A percentile compares a stretch with the other conserved stretches of the same genome.
Conservation (phyloP, 2,329 filamentous ascomycete genomes). For the Alternaria solani region DNA sequence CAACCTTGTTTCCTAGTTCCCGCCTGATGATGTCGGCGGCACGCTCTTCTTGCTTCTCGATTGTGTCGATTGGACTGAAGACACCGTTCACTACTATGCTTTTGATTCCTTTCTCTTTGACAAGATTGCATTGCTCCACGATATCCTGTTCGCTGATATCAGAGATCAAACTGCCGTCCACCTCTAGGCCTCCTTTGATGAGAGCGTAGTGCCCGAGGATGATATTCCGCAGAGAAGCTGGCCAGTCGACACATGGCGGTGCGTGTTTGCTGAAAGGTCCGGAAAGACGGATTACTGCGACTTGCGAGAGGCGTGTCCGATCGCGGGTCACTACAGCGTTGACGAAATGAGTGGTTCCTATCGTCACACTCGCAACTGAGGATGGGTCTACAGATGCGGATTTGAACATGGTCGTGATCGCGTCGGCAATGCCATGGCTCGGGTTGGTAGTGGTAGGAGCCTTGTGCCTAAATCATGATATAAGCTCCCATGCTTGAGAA, state of each 20-base stretch:
- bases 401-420: slow-evolving; percentile 49
- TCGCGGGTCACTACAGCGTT: slow-evolving; percentile 62
- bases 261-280: slow-evolving; percentile 59
- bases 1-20: slow-evolving; percentile 55
- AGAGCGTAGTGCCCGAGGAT: slow-evolving; percentile 57
- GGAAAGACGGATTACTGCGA: slow-evolving; percentile 62
- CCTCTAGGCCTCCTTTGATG: slow-evolving; percentile 59
- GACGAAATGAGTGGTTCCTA: slow-evolving; percentile 63
- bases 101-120: slow-evolving; percentile 55
- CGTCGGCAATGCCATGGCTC: slow-evolving; percentile 48
- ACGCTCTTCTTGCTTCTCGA: slow-evolving; percentile 61
- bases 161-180: slow-evolving; percentile 59
- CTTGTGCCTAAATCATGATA: slow-evolving; percentile 43
- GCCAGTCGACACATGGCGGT: slow-evolving; percentile 61
- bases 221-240: slow-evolving; percentile 54
- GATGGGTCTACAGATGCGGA: slow-evolving; percentile 40
- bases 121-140: slow-evolving; percentile 53
- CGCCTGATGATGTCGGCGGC: slow-evolving; percentile 59
- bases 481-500: not conserved
- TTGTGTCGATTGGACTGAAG: slow-evolving; percentile 66
- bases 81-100: slow-evolving; percentile 65
- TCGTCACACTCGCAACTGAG: slow-evolving; percentile 56
- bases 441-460: slow-evolving; percentile 49
- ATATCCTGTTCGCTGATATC: slow-evolving; percentile 57
- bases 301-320: slow-evolving; percentile 58